Conservation (phyloP, 2,329 filamentous ascomycete species). For the Ophiosphaerella narmari region DNA sequence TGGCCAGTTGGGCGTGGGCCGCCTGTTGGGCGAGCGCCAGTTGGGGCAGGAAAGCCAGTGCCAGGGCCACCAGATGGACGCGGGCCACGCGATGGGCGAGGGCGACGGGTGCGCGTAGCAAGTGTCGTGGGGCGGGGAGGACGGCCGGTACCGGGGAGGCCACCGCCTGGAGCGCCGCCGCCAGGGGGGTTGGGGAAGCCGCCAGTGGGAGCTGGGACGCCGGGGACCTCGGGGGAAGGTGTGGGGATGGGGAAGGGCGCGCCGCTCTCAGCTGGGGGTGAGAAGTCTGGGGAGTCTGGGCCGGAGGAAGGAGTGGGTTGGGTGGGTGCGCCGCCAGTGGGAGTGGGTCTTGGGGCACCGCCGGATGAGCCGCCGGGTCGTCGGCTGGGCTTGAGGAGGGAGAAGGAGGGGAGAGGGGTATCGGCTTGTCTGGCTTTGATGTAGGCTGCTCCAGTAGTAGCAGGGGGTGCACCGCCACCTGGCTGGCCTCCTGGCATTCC, state of each 20-base stretch:
- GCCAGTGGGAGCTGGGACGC: slow-evolving; percentile 1
- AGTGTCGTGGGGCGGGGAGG: background rate
- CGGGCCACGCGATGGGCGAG: background rate
- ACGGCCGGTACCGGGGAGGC: background rate
- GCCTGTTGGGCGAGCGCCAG: background rate
- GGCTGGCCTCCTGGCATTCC: background rate
- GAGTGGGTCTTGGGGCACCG: background rate
- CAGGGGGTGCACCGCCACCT: background rate
- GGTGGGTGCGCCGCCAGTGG: background rate
- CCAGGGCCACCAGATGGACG: background rate
- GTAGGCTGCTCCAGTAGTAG: background rate
- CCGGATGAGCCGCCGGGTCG: background rate
- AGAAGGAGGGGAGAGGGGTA: background rate
- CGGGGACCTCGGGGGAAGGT: background rate
- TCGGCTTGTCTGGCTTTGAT: background rate
- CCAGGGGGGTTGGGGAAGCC: background rate
- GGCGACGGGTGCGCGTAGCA: background rate
- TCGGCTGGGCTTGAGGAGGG: background rate
- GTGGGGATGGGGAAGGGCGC: background rate
- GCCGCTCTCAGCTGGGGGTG: background rate
- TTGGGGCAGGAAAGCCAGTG: too few species aligned
- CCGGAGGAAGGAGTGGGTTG: background rate
- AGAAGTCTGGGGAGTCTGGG: background rate
- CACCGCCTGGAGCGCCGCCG: background rate
- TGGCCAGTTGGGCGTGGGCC: background rate